Conservation (phyloP, 2,329 filamentous ascomycete genomes). For the Penicillium sp. region DNA sequence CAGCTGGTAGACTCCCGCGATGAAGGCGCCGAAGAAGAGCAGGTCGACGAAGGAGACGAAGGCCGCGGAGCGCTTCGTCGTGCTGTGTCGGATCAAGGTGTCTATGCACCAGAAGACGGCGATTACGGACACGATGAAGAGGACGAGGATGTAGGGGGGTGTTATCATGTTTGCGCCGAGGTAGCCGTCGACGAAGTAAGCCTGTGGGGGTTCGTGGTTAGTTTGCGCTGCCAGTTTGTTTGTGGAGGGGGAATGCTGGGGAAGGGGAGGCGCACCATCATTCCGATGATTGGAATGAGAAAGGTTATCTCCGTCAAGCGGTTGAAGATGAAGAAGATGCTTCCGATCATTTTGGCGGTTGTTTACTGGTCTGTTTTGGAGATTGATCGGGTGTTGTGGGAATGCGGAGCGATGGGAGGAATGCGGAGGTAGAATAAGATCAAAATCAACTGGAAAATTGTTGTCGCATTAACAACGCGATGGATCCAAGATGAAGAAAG, state of each 20-base stretch:
- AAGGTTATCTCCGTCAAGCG: slow-evolving; percentile 66
- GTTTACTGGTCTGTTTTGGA: neutral
- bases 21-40: slow-evolving; percentile 67
- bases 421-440: neutral
- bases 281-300: slow-evolving; percentile 66
- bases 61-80: slow-evolving; percentile 61
- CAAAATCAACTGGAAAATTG: neutral
- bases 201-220: slow-evolving; percentile 31
- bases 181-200: slow-evolving; percentile 67
- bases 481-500: neutral
- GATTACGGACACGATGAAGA: slow-evolving; percentile 68
- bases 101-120: slow-evolving; percentile 65
- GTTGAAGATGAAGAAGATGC: slow-evolving; percentile 66
- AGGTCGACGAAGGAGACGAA: slow-evolving; percentile 68
- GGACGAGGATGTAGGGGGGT: slow-evolving; percentile 63
- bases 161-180: slow-evolving; percentile 62
- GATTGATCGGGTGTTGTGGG: neutral
- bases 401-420: neutral
- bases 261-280: slow-evolving; percentile 52
- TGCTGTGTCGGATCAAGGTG: slow-evolving; percentile 64
- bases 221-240: slow-evolving; percentile 9
- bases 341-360: slow-evolving; percentile 52
- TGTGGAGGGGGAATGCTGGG: neutral
- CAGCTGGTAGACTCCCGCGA: slow-evolving; percentile 63
- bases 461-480: slow-evolving; percentile 7